A percentile compares a stretch with the other conserved stretches of the same genome.
Conservation (phyloP, 305 asterid genomes). For the Fraxinus greggii region DNA sequence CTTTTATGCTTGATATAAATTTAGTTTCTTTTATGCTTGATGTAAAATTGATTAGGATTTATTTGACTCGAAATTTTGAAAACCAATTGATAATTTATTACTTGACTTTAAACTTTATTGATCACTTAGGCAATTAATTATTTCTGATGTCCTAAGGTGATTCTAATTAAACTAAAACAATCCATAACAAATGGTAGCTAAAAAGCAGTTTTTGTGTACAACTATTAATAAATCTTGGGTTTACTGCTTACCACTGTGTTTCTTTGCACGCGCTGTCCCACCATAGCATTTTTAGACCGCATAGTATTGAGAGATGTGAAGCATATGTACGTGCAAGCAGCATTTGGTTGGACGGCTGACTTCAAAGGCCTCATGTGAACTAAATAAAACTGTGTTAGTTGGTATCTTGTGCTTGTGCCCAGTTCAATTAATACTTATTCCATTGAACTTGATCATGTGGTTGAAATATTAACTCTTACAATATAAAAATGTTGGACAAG, state of each 20-base stretch:
- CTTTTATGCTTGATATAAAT: neutral
- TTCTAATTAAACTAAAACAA: neutral
- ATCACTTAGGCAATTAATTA: neutral
- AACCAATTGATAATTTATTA: neutral
- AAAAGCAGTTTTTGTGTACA: neutral
- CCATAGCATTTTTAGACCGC: neutral
- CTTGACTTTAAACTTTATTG: neutral
- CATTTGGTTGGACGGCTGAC: neutral
- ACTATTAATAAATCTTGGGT: slow-evolving; percentile 10
- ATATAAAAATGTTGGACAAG: neutral
- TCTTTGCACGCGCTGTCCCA: slow-evolving; percentile 2
- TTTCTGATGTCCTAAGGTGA: neutral
- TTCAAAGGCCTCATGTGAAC: neutral
- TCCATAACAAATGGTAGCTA: neutral
- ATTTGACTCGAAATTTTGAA: neutral
- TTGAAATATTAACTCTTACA: neutral
- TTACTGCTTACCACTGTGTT: neutral
- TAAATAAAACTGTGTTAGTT: neutral
- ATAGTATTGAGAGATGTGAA: neutral
- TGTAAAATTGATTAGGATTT: neutral
- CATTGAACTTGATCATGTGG: neutral
- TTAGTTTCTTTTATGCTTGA: neutral
- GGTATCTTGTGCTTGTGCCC: neutral
- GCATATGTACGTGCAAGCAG: neutral
- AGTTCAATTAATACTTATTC: neutral